phyloP scores from a whole-genome alignment of 768 basidiomycete genomes.

The Amanita phalloides region DNA sequence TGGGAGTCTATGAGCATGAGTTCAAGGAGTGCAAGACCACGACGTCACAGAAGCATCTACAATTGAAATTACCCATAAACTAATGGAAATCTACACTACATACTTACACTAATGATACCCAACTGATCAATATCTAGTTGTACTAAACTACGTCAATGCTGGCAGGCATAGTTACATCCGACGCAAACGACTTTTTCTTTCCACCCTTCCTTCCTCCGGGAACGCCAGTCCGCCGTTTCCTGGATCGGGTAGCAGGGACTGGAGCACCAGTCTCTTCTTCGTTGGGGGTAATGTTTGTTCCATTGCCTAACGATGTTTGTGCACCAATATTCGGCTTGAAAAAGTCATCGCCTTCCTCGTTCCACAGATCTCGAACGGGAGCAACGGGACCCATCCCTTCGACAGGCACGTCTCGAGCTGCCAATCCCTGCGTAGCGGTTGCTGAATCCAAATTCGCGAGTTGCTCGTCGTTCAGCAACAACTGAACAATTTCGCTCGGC shows the following conservation, averaged over 20 bases:
- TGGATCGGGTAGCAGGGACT: constrained; percentile 24
- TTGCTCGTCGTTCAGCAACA: constrained; percentile 92
- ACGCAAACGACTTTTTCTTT: constrained; percentile 22
- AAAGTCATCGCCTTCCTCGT: constrained; percentile 82
- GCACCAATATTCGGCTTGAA: constrained; percentile 47
- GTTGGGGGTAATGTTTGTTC: constrained; percentile 10
- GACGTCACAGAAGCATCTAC: too few species aligned
- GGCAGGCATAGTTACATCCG: constrained; percentile 3
- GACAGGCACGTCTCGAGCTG: constrained; percentile 11
- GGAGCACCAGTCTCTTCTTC: constrained; percentile 29
- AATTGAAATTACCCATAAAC: constrained; percentile 7
- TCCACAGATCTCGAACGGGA: constrained; percentile 61
- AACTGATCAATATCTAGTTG: neutral
- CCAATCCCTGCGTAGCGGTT: constrained; percentile 14
- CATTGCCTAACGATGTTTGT: constrained; percentile 11
- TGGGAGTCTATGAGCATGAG: constrained; percentile 2
- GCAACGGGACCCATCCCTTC: constrained; percentile 22
- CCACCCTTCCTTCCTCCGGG: constrained; percentile 25
- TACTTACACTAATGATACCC: constrained; percentile 6
- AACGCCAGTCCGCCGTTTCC: constrained; percentile 28
- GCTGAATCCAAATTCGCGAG: constrained; percentile 54
- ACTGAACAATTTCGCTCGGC: constrained; percentile 92
- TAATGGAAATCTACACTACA: constrained; percentile 5
- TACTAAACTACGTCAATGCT: constrained; percentile 4
- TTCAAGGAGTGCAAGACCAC: neutral